Percentiles rank a stretch among this genome's conserved stretches.
These are phyloP conservation scores for Ophiostoma ips DNA, from an alignment of 2,329 filamentous ascomycete genomes.

Conservation along the genomic window DNA sequence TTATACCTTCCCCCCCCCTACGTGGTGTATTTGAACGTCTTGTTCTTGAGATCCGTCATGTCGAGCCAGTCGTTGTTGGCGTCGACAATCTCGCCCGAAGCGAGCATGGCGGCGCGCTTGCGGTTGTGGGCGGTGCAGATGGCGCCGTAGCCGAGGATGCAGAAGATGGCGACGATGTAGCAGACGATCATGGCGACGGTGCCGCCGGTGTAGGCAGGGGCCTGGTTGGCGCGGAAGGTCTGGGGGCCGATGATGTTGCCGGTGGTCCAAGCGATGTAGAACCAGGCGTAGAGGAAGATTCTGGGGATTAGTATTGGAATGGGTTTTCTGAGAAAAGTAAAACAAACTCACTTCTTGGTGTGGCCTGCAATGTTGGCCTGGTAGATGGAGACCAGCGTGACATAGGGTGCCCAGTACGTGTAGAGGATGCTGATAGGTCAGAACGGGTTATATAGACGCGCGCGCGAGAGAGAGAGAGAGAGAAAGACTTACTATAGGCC, in stretches of 20 bases:
- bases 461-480: neutral
- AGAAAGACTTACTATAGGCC: constrained; percentile 11
- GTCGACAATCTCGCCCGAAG: constrained; percentile 10
- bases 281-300: constrained; percentile 11
- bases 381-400: constrained; percentile 14
- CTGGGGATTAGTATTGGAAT: no score
- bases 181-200: constrained; percentile 23
- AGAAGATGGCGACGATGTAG: constrained; percentile 8
- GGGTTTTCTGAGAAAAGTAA: no score
- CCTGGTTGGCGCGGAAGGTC: constrained; percentile 39
- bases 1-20: neutral
- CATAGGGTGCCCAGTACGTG: constrained; percentile 14
- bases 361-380: constrained; percentile 14
- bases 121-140: constrained; percentile 7
- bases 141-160: constrained; percentile 7
- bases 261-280: constrained; percentile 22
- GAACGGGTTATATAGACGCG: neutral
- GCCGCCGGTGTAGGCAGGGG: constrained; percentile 37
- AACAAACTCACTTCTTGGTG: constrained; percentile 15
- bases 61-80: constrained; percentile 28
- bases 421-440: constrained; percentile 9
- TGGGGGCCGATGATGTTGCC: constrained; percentile 26
- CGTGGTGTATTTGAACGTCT: constrained; percentile 30
- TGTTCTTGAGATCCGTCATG: constrained; percentile 44
- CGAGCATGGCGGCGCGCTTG: constrained; percentile 1